These are phyloP conservation scores for Chlorella sp. DNA, from an alignment of 139 green algal species.

Conservation along the genomic window DNA sequence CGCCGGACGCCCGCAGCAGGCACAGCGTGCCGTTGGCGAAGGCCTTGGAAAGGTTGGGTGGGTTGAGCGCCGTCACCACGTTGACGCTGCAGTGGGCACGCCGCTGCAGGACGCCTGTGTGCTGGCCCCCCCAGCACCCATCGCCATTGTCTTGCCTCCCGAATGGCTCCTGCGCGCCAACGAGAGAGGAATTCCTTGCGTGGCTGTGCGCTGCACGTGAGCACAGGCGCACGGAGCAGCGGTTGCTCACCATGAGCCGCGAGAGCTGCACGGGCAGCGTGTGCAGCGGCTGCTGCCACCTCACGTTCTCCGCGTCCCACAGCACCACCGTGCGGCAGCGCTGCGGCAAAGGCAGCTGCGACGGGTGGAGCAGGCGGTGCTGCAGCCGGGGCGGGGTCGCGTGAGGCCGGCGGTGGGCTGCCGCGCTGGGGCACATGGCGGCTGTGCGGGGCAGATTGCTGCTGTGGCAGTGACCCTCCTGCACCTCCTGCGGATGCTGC, in stretches of 20 bases:
- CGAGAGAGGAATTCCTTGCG: no score
- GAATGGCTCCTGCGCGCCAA: no score
- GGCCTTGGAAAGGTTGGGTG: neutral
- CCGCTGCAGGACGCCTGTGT: neutral
- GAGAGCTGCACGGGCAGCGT: neutral
- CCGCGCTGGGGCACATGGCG: neutral
- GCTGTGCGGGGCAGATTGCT: neutral
- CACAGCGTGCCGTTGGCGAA: neutral
- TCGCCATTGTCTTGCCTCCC: no score
- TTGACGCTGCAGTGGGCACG: neutral
- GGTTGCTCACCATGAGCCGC: neutral
- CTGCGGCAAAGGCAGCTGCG: neutral
- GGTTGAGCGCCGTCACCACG: neutral
- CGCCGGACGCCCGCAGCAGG: neutral
- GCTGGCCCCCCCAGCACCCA: neutral
- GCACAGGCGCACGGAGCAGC: neutral
- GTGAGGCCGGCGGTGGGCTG: neutral
- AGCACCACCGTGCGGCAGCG: neutral
- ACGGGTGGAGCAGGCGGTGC: neutral
- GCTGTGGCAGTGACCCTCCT: no score
- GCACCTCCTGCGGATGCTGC: no score
- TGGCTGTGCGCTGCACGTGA: neutral
- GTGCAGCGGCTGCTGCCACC: neutral
- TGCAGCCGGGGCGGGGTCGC: no score
- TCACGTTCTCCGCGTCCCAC: neutral